Percentiles rank a stretch among this genome's conserved stretches.
Conservation (phyloP, 768 basidiomycete species). For the Sarcomyxa edulis region DNA sequence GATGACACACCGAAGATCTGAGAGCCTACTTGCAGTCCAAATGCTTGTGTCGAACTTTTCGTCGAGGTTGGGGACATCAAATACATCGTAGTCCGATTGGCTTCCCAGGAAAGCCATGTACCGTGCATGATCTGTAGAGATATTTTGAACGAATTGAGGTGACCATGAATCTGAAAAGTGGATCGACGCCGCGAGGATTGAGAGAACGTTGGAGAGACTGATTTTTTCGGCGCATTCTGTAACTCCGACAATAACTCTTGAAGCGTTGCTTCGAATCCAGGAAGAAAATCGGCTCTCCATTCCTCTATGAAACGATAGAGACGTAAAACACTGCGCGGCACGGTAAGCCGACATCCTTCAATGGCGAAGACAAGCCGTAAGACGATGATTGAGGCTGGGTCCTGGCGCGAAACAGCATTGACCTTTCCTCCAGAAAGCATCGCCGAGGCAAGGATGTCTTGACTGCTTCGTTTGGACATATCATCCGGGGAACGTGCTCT, state of each 20-base stretch:
- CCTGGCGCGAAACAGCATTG: conserved; percentile 43
- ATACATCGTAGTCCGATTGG: conserved; percentile 45
- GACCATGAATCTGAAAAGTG: conserved; percentile 46
- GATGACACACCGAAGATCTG: conserved; percentile 58
- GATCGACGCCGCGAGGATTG: conserved; percentile 18
- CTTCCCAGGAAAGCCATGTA: conserved; percentile 79
- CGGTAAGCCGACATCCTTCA: conserved; percentile 43
- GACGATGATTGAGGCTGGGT: conserved; percentile 30
- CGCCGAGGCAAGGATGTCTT: conserved; percentile 60
- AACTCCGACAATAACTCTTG: conserved; percentile 64
- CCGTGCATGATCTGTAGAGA: conserved; percentile 83
- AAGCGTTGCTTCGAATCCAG: conserved; percentile 64
- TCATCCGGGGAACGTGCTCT: conserved; percentile 52
- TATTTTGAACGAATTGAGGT: conserved; percentile 46
- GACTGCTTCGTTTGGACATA: conserved; percentile 31
- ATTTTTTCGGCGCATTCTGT: conserved; percentile 32
- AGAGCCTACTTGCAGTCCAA: conserved; percentile 62
- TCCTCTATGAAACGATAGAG: conserved; percentile 76
- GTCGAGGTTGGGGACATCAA: conserved; percentile 27
- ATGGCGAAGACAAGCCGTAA: conserved; percentile 40
- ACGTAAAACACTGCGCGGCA: conserved; percentile 78
- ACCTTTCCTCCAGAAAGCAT: conserved; percentile 39
- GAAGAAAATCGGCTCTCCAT: conserved; percentile 77
- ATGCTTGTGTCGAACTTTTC: conserved; percentile 32
- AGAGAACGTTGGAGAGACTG: conserved; percentile 25